Base-by-base conservation (phyloP, 805 yeast genomes). In the Kuraishia ogatae region DNA sequence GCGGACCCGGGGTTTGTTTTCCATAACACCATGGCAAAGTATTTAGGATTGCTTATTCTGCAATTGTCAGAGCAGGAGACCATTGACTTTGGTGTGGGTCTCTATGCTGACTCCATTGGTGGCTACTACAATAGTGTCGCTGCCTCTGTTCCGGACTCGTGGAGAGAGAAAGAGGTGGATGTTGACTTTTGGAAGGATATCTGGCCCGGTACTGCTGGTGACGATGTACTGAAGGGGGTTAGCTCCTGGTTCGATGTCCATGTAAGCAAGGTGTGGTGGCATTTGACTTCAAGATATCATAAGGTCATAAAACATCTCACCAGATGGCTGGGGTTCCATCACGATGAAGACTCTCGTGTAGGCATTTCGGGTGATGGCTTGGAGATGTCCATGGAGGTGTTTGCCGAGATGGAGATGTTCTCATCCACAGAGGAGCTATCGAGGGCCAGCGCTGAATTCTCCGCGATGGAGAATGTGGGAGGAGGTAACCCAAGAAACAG, bases 1-100 rank as follows among this genome's bases (percentile, higher is more conserved):
- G 87, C 81, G 26, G 92, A 86, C 63, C 84, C 86, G 17, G 83
- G 78, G 0, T 85, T 82, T 70, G 72, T 72, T 48, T 75, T 68
- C 59, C 92, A 87, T 66, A 80, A 81, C 53, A 66, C 83, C 3
- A 65, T 80, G 64, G 76, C 85, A 17, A 78, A 82, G 63, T 74
- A 73, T 53, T 63, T 82, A 57, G 87, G 89, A 1, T 62, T 80
- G 22, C 52, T 80, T 3, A 69, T 80, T 2, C 59, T 84, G 20
- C 70, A 77, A 39, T 59, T 87, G 17, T 60, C 79, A 23, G 87
- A 82, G 57, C 63, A 68, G 4, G 78, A 77, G 57, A 71, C 82
- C 2, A 61, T 82, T 20, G 68, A 66, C n/a, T 74, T 81, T 60
- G 69, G 75, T 49, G 63, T 68, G 23, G 57, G 56, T 35, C 71